phyloP scores from a whole-genome alignment of 129 eudicot species.

The Ambrosia artemisiifolia region DNA sequence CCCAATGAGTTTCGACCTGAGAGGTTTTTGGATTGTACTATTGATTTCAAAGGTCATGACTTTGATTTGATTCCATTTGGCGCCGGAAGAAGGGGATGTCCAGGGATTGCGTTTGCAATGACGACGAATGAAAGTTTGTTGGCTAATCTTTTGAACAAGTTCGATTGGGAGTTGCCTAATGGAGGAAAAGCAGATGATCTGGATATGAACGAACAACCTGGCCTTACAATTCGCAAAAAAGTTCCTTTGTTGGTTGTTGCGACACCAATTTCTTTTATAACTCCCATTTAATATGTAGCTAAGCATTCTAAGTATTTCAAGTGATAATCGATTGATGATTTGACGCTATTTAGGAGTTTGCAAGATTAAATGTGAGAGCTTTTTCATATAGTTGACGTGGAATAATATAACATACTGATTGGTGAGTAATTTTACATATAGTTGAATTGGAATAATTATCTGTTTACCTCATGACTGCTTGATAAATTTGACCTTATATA shows the following conservation, averaged over 20 bases:
- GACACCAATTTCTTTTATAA: conserved; percentile 7
- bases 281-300: too few species aligned
- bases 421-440: too few species aligned
- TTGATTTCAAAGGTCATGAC: conserved; percentile 47
- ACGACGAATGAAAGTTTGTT: conserved; percentile 37
- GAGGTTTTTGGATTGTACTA: conserved; percentile 41
- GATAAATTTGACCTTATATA: too few species aligned
- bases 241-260: conserved; percentile 43
- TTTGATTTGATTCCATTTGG: conserved; percentile 51
- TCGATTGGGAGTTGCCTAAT: conserved; percentile 42
- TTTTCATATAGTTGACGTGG: too few species aligned
- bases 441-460: too few species aligned
- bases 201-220: conserved; percentile 41
- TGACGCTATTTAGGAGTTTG: too few species aligned
- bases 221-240: conserved; percentile 34
- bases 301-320: too few species aligned
- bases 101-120: conserved; percentile 51
- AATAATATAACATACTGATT: too few species aligned
- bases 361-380: too few species aligned
- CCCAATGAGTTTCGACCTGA: conserved; percentile 56
- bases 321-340: too few species aligned
- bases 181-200: conserved; percentile 29
- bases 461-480: too few species aligned
- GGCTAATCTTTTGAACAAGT: conserved; percentile 45
- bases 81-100: conserved; percentile 53